Base-by-base conservation (phyloP, 1,284 basidiomycete genomes). In the Papiliotrema terrestris region DNA sequence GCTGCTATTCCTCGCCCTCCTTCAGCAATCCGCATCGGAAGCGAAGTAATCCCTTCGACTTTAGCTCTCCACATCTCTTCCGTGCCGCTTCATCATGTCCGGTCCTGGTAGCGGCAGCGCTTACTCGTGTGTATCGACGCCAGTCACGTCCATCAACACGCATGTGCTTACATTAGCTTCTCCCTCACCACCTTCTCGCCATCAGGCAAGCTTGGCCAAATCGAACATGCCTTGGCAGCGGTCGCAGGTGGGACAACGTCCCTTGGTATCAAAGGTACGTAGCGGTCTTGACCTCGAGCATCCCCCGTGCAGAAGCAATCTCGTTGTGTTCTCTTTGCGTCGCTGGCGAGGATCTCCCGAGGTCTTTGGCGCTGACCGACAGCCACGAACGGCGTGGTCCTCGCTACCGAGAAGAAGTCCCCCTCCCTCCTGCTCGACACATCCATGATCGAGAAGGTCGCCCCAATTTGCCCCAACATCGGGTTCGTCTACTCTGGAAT, bases 401-500 rank as follows among this genome's bases (percentile, higher is more conserved):
- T 99, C 65, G 96, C 96, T 26, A 98, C 96, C 2, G 96, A 98
- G 81, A 98, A 98, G 86, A 98, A 98, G 79, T 86, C 93, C 9
- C 92, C 94, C 17, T 98, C 96, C 19, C 87, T 97, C 65, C 84
- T 99, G 59, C 91, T 98, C 62, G 96, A 99, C 80, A 92, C 97
- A 77, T 90, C 90, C 17, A 91, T 95, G 81, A 83, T 98, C 61
- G 96, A 98, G 75, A 97, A 97, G 79, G 91, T 98, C 58, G 88
- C 91, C 3, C 82, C 93, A 51, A 88, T 99, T 65, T 98, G 95
- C 78, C 96, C 96, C 42, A 98, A 98, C 79, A 98, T 98, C 65
- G 96, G 96, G 51, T 92, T 98, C 67, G 96, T 99, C 49, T 99
- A 98, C 80, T 94, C 91, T 41, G 96, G 96, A 35, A 98, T 99